phyloP scores from a whole-genome alignment of 148 eudicot genomes.

The Limonium bicolor region DNA sequence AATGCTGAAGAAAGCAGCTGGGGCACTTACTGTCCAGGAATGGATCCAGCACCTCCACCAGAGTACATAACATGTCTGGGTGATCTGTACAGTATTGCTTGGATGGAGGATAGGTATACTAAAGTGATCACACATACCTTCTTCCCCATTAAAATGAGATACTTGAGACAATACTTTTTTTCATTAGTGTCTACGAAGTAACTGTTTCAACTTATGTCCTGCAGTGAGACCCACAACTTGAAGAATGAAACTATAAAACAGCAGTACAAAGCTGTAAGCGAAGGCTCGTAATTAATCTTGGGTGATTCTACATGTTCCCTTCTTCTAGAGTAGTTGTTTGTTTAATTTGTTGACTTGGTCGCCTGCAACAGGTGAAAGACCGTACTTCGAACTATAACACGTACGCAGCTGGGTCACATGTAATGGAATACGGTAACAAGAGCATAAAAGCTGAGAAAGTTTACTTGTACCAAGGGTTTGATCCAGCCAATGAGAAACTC shows the following conservation, averaged over 20 bases:
- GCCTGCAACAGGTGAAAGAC: constrained; percentile 44
- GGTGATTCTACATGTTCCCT: background rate
- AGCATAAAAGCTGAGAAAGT: constrained; percentile 49
- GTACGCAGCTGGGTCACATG: constrained; percentile 46
- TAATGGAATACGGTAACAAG: constrained; percentile 82
- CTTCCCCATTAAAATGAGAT: too few relatives aligned
- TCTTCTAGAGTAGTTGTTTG: background rate
- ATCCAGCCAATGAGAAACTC: constrained; percentile 31
- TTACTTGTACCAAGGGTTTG: constrained; percentile 29
- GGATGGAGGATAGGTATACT: constrained; percentile 39
- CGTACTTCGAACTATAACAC: constrained; percentile 71
- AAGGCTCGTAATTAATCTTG: background rate
- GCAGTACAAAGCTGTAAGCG: constrained; percentile 49
- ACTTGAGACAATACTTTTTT: background rate
- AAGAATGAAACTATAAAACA: constrained; percentile 58
- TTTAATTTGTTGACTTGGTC: background rate
- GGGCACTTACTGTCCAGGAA: constrained; percentile 33
- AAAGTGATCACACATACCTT: background rate
- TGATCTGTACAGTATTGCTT: constrained; percentile 33
- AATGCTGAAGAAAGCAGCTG: constrained; percentile 37
- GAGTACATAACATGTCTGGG: constrained; percentile 33
- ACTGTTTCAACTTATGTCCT: constrained; percentile 10
- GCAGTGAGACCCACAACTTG: constrained; percentile 77
- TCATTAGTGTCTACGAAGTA: background rate
- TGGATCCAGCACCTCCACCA: constrained; percentile 25